Percentiles rank a stretch among this genome's conserved stretches.
phyloP scores from a whole-genome alignment of 257 asterid genomes.

The Lantana camara region DNA sequence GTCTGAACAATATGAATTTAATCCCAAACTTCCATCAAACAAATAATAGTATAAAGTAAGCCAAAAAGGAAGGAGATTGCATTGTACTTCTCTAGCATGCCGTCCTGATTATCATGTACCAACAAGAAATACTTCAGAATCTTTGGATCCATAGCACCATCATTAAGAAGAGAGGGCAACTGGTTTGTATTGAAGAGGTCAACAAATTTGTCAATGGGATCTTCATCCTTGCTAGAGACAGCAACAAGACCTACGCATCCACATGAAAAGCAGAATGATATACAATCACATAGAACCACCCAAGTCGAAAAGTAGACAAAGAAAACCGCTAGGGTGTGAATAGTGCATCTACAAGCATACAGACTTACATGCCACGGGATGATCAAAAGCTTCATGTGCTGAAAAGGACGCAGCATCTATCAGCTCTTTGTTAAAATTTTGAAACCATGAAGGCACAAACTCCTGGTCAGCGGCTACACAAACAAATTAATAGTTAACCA shows the following conservation, averaged over 20 bases:
- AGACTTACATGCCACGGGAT: conserved; percentile 95
- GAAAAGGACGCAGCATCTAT: conserved; percentile 78
- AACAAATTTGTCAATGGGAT: conserved; percentile 76
- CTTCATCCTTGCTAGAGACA: conserved; percentile 85
- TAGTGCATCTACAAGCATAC: conserved; percentile 12
- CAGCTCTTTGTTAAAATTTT: conserved; percentile 83
- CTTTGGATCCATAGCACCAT: conserved; percentile 97
- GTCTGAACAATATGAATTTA: conserved; percentile 8
- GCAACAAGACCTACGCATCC: conserved; percentile 77
- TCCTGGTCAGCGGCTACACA: conserved; percentile 71
- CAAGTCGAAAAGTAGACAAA: conserved; percentile 23
- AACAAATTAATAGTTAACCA: conserved; percentile 32
- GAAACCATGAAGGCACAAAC: conserved; percentile 86
- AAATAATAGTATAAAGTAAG: conserved; percentile 3
- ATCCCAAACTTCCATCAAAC: not conserved
- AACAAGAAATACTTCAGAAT: conserved; percentile 83
- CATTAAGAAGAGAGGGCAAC: conserved; percentile 83
- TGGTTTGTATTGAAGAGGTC: conserved; percentile 80
- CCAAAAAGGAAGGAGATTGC: conserved; percentile 22
- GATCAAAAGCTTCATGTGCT: conserved; percentile 97
- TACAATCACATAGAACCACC: conserved; percentile 28
- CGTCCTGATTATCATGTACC: conserved; percentile 80
- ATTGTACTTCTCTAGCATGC: conserved; percentile 64
- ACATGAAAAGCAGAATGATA: conserved; percentile 30
- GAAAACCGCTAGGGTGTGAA: conserved; percentile 8